phyloP scores from a whole-genome alignment of 257 asterid genomes.

The Leonotis leonurus region DNA sequence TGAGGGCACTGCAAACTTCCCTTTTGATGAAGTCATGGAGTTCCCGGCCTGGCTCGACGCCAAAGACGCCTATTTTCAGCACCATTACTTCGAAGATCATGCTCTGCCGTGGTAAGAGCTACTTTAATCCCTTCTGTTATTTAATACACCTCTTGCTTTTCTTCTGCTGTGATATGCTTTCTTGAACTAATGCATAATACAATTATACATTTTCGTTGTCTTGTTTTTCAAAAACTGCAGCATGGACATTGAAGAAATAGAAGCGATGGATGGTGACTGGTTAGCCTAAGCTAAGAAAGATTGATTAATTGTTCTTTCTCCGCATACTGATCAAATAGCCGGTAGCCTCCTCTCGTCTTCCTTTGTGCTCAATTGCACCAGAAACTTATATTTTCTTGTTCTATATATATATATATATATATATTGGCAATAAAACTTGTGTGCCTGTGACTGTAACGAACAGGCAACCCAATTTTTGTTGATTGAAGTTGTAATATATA shows the following conservation, averaged over 20 bases:
- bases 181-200: background rate
- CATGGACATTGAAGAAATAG: conserved; percentile 43
- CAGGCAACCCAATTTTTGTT: conserved; percentile 27
- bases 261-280: conserved; percentile 90
- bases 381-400: conserved; percentile 6
- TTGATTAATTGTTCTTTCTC: conserved; percentile 31
- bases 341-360: conserved; percentile 24
- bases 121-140: background rate
- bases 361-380: conserved; percentile 4
- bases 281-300: conserved; percentile 52
- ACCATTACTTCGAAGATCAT: conserved; percentile 57
- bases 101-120: conserved; percentile 80
- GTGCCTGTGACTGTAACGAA: conserved; percentile 18
- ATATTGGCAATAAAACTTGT: conserved; percentile 33
- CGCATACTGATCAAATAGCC: conserved; percentile 39
- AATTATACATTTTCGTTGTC: background rate
- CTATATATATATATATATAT: too few relatives aligned
- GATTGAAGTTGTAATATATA: background rate
- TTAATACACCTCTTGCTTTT: too few relatives aligned
- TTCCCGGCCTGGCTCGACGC: conserved; percentile 82
- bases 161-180: conserved; percentile 1
- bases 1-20: conserved; percentile 33
- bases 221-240: conserved; percentile 37
- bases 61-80: conserved; percentile 54
- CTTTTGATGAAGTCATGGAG: conserved; percentile 75